phyloP scores from a whole-genome alignment of 768 basidiomycete species.

The Zangia roseola region DNA sequence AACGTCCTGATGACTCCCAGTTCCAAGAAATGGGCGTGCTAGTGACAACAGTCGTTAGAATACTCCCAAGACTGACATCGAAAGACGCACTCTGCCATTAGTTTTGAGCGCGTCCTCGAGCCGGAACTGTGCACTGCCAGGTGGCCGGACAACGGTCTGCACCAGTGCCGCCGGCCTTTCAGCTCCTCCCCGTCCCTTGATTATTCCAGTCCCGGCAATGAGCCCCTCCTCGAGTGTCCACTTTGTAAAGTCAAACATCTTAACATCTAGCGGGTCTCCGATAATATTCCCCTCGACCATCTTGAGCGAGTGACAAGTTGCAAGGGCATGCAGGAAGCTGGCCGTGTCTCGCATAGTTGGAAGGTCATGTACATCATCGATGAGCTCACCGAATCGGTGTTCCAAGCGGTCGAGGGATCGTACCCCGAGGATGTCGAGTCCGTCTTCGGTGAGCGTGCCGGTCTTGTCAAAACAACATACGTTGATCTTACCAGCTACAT shows the following conservation, averaged over 20 bases:
- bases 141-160: constrained; percentile 94
- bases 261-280: constrained; percentile 93
- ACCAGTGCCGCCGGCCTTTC: constrained; percentile 85
- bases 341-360: constrained; percentile 72
- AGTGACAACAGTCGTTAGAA: constrained; percentile 1
- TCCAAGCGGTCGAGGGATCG: constrained; percentile 76
- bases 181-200: constrained; percentile 59
- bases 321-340: constrained; percentile 85
- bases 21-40: constrained; percentile 98
- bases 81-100: constrained; percentile 60
- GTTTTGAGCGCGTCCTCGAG: constrained; percentile 93
- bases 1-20: constrained; percentile 94
- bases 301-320: constrained; percentile 95
- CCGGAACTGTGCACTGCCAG: constrained; percentile 86
- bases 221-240: constrained; percentile 96
- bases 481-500: constrained; percentile 94
- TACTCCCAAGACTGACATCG: not conserved
- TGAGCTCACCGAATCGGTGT: constrained; percentile 85
- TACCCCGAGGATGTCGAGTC: constrained; percentile 93
- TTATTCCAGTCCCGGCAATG: constrained; percentile 64
- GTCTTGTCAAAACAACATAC: constrained; percentile 99
- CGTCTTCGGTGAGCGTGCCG: constrained; percentile 97
- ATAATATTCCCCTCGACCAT: constrained; percentile 84
- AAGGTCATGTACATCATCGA: constrained; percentile 83
- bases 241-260: constrained; percentile 97